Evolutionary conservation across 2,329 filamentous ascomycete genomes (phyloP), one percentile per base, ranked within the genome.

Genomic region (Botrytis fabae): DNA sequence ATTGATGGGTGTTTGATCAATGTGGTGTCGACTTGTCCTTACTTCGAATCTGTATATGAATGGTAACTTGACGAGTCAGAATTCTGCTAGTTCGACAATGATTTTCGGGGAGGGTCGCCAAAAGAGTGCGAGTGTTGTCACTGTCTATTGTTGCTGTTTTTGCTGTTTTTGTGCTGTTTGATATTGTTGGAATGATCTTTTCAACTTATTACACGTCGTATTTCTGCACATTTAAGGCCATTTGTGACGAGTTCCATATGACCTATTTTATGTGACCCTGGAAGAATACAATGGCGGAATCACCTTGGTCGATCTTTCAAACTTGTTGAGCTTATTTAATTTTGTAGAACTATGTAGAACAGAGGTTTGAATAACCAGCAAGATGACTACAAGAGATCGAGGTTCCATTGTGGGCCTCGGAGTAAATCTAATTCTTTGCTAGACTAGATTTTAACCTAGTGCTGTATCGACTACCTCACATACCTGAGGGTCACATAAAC

Each of bases 341-440:
- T 12, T 6, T 22, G 18, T 5, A 35, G 18, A 25, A 22, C 4
- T 35, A 10, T 9, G 9, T 12, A 35, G 18, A 60, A 2, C 2
- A 8, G 5, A 14, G 9, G 32, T 35, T 7, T 60, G 5, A 5
- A 60, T 22, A 6, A 8, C 3, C 5, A 16, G 4, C 20, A 14
- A 60, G 9, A 25, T 60, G 10, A 2, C 2, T 25, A 12, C 2
- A 2, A 22, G 9, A 9, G 7, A 38, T 38, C 14, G 6, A 25
- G 0, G 6, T 10, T n/a, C 14, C 1, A 38, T 25, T n/a, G 14
- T 25, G 22, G 10, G 18, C 8, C 12, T n/a, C 2, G 2, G 6
- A 16, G 20, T 25, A 10, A 61, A n/a, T 38, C 4, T 14, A 14
- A 1, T n/a, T 16, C 4, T n/a, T 38, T n/a, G 7, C 59, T 25